These are phyloP conservation scores for Penicillium sp. DNA, from an alignment of 2,329 filamentous ascomycete species.

Conservation along the genomic window DNA sequence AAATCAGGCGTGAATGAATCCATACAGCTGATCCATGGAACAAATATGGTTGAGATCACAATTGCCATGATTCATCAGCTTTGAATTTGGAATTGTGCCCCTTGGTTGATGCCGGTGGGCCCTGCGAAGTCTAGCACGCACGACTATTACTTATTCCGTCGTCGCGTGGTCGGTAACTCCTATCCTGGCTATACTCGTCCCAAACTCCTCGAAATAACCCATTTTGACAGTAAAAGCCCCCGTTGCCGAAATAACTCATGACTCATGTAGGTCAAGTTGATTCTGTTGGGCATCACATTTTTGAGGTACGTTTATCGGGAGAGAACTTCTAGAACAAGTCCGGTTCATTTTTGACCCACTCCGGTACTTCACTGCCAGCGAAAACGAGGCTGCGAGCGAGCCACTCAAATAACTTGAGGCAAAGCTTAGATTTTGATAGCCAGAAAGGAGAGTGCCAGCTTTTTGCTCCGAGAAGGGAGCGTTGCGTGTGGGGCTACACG, in stretches of 20 bases:
- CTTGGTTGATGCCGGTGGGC: neutral
- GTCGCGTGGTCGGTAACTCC: neutral
- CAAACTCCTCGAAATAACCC: neutral
- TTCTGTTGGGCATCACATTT: neutral
- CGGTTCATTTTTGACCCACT: neutral
- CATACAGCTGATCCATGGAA: constrained; percentile 1
- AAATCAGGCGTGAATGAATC: neutral
- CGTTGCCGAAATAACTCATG: neutral
- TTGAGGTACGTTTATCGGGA: neutral
- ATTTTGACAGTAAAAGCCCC: neutral
- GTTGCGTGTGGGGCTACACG: neutral
- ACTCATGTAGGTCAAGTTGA: neutral
- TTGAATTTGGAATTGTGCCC: constrained; percentile 1
- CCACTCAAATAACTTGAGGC: too few relatives aligned
- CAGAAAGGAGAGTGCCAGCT: neutral
- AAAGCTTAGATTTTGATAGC: neutral
- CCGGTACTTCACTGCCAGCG: neutral
- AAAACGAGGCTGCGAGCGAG: neutral
- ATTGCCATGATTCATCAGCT: neutral
- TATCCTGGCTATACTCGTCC: neutral
- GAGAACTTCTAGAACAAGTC: neutral
- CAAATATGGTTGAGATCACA: neutral
- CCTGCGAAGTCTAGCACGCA: neutral
- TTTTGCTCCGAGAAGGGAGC: neutral
- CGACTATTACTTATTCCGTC: neutral